Evolutionary conservation across 1,284 basidiomycete genomes (phyloP).

Genomic region (Pascua sp.): DNA sequence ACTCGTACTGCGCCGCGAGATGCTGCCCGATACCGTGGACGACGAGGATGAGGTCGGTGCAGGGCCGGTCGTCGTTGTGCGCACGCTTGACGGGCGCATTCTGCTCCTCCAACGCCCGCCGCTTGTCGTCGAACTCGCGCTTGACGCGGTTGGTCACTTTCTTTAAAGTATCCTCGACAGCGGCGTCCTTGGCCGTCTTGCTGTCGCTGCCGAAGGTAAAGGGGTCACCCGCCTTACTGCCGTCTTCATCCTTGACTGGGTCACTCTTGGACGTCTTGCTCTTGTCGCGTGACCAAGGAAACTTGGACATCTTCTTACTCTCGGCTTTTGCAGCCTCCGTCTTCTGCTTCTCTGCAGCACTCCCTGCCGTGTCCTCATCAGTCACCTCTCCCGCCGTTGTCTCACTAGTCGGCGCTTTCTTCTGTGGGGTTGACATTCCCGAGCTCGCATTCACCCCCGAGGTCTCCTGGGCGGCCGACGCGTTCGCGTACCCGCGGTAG

Average conservation of each 20-base stretch:
- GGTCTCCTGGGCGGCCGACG: constrained; percentile 25
- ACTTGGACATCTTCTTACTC: no score
- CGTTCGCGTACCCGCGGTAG: constrained; percentile 52
- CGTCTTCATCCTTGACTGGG: constrained; percentile 2
- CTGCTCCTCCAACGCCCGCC: constrained; percentile 40
- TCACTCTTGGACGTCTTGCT: no score
- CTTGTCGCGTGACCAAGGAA: no score
- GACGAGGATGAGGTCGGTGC: constrained; percentile 54
- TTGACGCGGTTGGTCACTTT: constrained; percentile 3
- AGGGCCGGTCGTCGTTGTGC: constrained; percentile 43
- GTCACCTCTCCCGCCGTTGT: neutral
- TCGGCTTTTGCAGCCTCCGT: neutral
- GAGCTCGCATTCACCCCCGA: neutral
- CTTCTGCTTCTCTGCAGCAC: neutral
- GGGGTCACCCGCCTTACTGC: constrained; percentile 11
- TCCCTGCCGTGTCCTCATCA: neutral
- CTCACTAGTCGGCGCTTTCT: no score
- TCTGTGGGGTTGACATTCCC: no score
- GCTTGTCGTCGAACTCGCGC: constrained; percentile 8
- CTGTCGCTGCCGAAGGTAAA: neutral
- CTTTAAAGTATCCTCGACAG: neutral
- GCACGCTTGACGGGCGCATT: constrained; percentile 41
- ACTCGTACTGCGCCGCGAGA: constrained; percentile 53
- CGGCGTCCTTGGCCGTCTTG: neutral
- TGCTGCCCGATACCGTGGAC: constrained; percentile 55